Base-by-base conservation (phyloP, 164 flowering plant species). In the Annona cherimola region DNA sequence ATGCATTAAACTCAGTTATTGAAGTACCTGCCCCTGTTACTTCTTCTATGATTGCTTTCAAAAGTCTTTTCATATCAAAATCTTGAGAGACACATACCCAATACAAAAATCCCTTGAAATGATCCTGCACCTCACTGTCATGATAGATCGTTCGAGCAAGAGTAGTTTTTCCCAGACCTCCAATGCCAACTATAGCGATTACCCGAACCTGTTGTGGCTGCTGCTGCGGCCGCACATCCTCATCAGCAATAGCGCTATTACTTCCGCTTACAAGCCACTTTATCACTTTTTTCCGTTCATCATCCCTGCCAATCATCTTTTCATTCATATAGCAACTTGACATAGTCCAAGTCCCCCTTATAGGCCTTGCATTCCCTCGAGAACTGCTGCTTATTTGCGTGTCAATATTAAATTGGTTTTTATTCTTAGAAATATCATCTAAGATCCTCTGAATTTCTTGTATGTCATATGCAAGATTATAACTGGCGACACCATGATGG, bases 21-120 rank as follows among this genome's bases (percentile, higher is more conserved):
- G n/a, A 8, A 62, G 26, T 18, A 8, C 2, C 5, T 3, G 1
- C 35, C 19, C 59, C 44, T 16, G n/a, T 4, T 3, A 8, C 60
- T 9, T 19, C 8, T 71, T 44, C 43, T 6, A 71, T 50, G 3
- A 62, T 43, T 19, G 4, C 54, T 4, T 63, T 62, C 14, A 42
- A 12, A 20, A 71, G 68, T 1, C 68, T 71, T 45, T 8, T 45
- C 42, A 44, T 3, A 45, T 63, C 18, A 71, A 71, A 62, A 71
- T 63, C 74, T 16, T 50, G 14, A 9, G 74, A 45, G 9, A 63
- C 61, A 45, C 19, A 71, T 7, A 71, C 74, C 74, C 74, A 71
- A n/a, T n/a, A n/a, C n/a, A 63, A 3, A 43, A 57, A 3, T 11
- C 14, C 9, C 9, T 39, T 9, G 42, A 71, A 71, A 18, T 70